Evolutionary conservation across 345 rosid species (phyloP), one percentile per base, ranked within the genome.

Genomic region (Linum tenue): DNA sequence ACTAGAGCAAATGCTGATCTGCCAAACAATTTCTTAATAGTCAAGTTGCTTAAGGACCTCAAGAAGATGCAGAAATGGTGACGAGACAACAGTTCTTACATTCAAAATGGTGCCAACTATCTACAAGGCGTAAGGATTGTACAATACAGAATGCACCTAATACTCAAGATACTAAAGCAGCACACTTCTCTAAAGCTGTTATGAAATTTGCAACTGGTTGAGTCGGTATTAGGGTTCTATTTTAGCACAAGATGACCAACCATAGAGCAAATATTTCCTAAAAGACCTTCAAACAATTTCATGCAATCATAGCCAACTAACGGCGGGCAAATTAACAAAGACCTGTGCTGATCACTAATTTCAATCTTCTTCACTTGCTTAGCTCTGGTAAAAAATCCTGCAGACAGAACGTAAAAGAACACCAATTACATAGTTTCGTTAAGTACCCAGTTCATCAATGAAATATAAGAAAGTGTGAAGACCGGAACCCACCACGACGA

Each of bases 341-440:
- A 88, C 96, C 92, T 91, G 76, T 86, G 98, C 61, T 80, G 84
- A 76, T 91, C 98, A 81, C 60, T 83, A 39, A 80, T 64, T 76
- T 80, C 88, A 67, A 89, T 86, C 75, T 77, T 82, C 88, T 85
- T 76, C 62, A 76, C 71, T 69, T 79, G 91, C 76, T 91, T 91
- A 0, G 96, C 82, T 66, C 88, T 79, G 2, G 94, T 88, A 67
- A 89, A 79, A 66, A 91, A 86, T 64, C 64, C 96, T 91, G 77
- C 67, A 69, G 36, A 42, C 35, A 5, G 31, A 22, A 22, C 31
- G 31, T 22, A 22, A 22, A 22, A 22, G 31, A 22, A 22, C 31
- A 53, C 9, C 16, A 0, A 53, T 8, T 38, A 73, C 5, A 43
- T 41, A 65, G 36, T 17, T 66, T 64, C 3, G 11, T 22, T 22